phyloP scores from a whole-genome alignment of 169 alveolate species.

The Plasmodium sp. region DNA sequence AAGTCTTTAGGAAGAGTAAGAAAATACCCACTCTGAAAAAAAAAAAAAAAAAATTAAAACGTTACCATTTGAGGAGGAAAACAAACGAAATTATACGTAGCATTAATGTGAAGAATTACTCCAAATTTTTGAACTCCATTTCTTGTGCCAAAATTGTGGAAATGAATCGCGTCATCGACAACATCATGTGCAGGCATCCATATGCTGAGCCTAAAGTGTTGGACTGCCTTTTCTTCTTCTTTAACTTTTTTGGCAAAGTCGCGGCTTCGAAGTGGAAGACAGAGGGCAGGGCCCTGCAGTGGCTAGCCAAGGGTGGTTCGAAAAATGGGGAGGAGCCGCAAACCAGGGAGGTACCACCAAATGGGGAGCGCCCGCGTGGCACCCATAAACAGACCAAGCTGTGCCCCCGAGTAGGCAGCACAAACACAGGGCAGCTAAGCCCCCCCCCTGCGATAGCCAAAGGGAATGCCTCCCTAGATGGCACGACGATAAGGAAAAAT shows the following conservation, averaged over 20 bases:
- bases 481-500: not conserved
- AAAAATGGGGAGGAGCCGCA: not conserved
- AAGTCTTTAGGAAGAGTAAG: constrained; percentile 1
- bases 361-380: not conserved
- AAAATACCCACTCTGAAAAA: not conserved
- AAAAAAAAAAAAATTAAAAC: not conserved
- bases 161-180: constrained; percentile 13
- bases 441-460: not conserved
- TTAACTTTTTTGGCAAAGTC: not conserved
- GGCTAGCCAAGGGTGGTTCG: not conserved
- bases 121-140: constrained; percentile 15
- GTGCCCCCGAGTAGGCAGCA: not conserved
- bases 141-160: constrained; percentile 60
- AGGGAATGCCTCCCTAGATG: not conserved
- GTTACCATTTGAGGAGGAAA: not conserved
- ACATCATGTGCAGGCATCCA: not conserved
- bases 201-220: constrained; percentile 5
- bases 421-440: not conserved
- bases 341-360: not conserved
- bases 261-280: not conserved
- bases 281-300: not conserved
- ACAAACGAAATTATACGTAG: constrained; percentile 27
- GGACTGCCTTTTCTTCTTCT: constrained; percentile 29
- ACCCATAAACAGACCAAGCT: not conserved
- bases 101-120: constrained; percentile 39